Conservation (phyloP, 108 stramenopile species). For the Hondaea fermentalgiana region DNA sequence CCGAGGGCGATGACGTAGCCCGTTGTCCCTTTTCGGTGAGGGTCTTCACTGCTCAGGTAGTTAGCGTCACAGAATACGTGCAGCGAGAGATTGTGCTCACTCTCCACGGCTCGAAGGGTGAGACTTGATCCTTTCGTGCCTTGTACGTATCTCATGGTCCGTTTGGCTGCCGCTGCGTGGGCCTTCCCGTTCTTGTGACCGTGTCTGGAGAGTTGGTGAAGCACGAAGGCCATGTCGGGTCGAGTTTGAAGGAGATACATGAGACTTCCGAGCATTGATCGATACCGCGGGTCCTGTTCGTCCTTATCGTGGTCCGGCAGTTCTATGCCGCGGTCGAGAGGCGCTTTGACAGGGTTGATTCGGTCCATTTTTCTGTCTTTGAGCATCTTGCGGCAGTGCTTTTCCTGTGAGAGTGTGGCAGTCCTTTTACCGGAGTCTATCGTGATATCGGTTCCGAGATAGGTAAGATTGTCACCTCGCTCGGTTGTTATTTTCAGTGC, state of each 20-base stretch:
- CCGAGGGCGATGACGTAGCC: too few species aligned
- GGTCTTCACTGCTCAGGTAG: too few species aligned
- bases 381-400: background rate
- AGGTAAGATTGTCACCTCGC: too few species aligned
- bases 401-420: background rate
- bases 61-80: too few species aligned
- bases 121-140: background rate
- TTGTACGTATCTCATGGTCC: background rate
- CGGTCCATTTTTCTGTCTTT: background rate
- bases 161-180: background rate
- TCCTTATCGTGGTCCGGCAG: background rate
- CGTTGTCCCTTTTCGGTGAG: too few species aligned
- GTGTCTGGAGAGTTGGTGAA: background rate
- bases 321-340: background rate
- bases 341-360: background rate
- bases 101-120: too few species aligned
- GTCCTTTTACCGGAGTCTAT: background rate
- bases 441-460: too few species aligned
- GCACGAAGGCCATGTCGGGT: background rate
- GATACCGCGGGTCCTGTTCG: background rate
- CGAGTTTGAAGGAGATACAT: background rate
- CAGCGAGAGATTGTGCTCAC: too few species aligned
- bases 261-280: background rate
- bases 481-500: too few species aligned
- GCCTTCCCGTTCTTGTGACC: background rate